A percentile compares a stretch with the other conserved stretches of the same genome.
Conservation (phyloP, 2,329 filamentous ascomycete genomes). For the Fusarium euwallaceae region DNA sequence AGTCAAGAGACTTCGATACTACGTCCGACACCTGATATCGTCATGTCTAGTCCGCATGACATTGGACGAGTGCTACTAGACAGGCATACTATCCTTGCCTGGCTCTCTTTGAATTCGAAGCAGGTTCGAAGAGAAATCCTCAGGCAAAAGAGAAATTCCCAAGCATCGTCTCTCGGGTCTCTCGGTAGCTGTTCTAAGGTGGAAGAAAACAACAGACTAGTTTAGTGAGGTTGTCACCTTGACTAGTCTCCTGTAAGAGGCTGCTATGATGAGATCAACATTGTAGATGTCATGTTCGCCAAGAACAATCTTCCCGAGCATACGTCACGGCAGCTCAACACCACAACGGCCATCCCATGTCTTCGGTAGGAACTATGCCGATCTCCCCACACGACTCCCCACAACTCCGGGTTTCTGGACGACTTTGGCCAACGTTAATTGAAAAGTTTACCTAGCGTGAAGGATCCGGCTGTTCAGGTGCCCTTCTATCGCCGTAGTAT, state of each 20-base stretch:
- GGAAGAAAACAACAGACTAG: neutral
- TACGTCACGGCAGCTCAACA: constrained; percentile 34
- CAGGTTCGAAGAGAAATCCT: neutral
- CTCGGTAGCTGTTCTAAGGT: neutral
- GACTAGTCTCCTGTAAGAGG: neutral
- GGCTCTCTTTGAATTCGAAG: neutral
- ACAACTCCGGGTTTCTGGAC: constrained; percentile 37
- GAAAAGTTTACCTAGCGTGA: constrained; percentile 4
- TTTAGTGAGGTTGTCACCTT: neutral
- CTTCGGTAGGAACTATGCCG: constrained; percentile 21
- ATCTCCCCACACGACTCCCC: constrained; percentile 42
- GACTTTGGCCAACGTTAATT: constrained; percentile 23
- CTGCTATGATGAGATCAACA: neutral
- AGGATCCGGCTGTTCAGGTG: constrained; percentile 7
- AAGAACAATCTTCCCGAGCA: constrained; percentile 20
- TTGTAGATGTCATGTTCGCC: constrained; percentile 19
- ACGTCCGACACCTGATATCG: neutral
- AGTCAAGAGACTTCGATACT: neutral
- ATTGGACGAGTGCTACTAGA: neutral
- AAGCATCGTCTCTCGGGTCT: neutral
- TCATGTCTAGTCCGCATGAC: neutral
- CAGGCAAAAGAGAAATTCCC: neutral
- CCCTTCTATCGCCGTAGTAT: constrained; percentile 32
- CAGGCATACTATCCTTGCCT: neutral
- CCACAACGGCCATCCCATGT: constrained; percentile 22